A percentile compares a stretch with the other conserved stretches of the same genome.
Evolutionary conservation across 768 basidiomycete species (phyloP).

Genomic region (Obba rivulosa): DNA sequence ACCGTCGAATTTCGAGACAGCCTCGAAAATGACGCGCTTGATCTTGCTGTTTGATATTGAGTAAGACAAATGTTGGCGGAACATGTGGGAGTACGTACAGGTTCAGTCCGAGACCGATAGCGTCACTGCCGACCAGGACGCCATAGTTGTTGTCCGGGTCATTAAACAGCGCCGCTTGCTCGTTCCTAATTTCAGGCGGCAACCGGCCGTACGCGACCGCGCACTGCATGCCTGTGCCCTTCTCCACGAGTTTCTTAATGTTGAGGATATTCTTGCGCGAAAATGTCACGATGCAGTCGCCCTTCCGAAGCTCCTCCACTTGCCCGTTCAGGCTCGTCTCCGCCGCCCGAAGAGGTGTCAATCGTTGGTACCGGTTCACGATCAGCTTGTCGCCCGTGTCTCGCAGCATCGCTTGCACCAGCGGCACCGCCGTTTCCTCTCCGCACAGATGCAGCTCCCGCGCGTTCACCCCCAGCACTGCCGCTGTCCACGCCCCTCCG

Average conservation of each 20-base stretch:
- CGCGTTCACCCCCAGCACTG: constrained; percentile 71
- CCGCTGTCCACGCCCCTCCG: constrained; percentile 78
- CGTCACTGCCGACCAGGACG: constrained; percentile 90
- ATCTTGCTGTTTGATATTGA: constrained; percentile 62
- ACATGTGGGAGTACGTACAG: constrained; percentile 49
- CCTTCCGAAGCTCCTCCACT: constrained; percentile 56
- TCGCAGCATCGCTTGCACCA: constrained; percentile 65
- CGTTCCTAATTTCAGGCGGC: constrained; percentile 86
- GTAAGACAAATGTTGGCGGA: background rate
- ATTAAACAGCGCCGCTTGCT: constrained; percentile 93
- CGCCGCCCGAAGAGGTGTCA: constrained; percentile 78
- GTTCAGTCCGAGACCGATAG: constrained; percentile 96
- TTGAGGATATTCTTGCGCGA: constrained; percentile 69
- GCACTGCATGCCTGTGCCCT: constrained; percentile 67
- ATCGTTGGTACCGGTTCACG: constrained; percentile 78
- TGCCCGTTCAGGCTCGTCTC: constrained; percentile 57
- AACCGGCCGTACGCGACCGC: constrained; percentile 91
- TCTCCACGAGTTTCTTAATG: constrained; percentile 69
- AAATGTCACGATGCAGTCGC: constrained; percentile 92
- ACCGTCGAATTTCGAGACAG: constrained; percentile 64
- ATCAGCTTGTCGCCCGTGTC: constrained; percentile 79
- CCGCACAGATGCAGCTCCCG: constrained; percentile 92
- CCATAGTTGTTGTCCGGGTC: constrained; percentile 77
- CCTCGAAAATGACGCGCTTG: constrained; percentile 76
- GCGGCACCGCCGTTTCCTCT: constrained; percentile 83